Evolutionary conservation across 345 rosid genomes (phyloP), one percentile per base, ranked within the genome.

Genomic region (Mercurialis annua): DNA sequence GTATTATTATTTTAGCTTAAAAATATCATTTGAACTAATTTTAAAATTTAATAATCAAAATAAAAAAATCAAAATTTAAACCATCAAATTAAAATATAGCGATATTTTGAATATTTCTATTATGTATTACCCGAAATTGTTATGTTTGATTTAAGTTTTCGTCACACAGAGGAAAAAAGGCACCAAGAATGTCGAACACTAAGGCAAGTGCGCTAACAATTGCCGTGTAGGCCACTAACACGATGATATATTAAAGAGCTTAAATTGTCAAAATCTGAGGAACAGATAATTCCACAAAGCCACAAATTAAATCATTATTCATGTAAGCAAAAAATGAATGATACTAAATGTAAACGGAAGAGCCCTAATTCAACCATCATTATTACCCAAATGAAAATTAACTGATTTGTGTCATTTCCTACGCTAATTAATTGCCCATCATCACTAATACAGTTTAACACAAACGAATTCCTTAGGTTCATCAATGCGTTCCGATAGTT

Each of bases 231-330:
- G 64, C 70, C 76, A 68, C 58, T 72, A 30, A 68, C 44, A 44
- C 59, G 58, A 40, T 40, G 70, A 64, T 38, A 7, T 46, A 31
- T 65, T 55, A 48, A 57, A 30, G 57, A 42, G 69, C 36, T 56
- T 72, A 42, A 66, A 60, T 59, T 54, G 75, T 51, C 49, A 62
- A 48, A 53, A 54, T 62, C 49, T 16, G 47, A 16, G 64, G 46
- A 53, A 71, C 56, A 63, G 79, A 65, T 73, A 27, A 63, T 62
- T 69, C 80, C 81, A 70, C 76, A 50, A 51, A 57, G 61, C 62
- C 42, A 66, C 18, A 74, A 53, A 64, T 53, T 52, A 65, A 27
- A 59, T 42, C 61, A 40, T 52, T 49, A 68, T 66, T 36, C n/a
- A 59, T 65, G 61, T 55, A 23, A 44, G 77, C 77, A 76, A 72